Conservation (phyloP, 164 flowering plant genomes). For the Litsea cubeba region DNA sequence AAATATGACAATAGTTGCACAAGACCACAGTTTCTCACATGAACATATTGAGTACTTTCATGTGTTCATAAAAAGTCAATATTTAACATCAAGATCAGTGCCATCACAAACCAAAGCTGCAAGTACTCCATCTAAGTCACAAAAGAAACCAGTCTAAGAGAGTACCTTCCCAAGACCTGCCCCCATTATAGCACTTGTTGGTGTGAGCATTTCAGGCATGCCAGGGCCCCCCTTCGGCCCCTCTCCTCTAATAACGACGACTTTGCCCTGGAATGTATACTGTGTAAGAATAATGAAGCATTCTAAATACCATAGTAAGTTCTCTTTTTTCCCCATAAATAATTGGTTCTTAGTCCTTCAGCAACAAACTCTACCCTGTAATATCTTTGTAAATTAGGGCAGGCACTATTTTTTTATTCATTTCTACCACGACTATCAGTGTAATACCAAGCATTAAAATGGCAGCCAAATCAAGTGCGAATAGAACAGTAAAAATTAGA, state of each 20-base stretch:
- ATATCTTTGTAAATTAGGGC: background rate
- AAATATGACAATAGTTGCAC: too few relatives aligned
- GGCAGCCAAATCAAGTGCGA: too few relatives aligned
- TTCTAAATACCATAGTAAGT: background rate
- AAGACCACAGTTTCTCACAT: too few relatives aligned
- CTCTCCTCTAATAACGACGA: constrained; percentile 90
- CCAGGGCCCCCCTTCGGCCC: constrained; percentile 99
- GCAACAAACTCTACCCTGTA: background rate
- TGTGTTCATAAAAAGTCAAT: too few relatives aligned
- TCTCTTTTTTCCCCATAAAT: too few relatives aligned
- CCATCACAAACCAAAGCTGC: background rate
- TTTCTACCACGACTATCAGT: too few relatives aligned
- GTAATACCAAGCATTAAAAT: too few relatives aligned
- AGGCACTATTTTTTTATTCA: background rate
- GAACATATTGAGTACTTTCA: too few relatives aligned
- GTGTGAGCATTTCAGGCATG: constrained; percentile 99
- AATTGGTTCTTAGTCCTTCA: background rate
- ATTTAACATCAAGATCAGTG: background rate
- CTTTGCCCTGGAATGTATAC: constrained; percentile 64
- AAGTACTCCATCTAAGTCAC: background rate
- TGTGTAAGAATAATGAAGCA: background rate
- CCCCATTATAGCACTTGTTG: constrained; percentile 99
- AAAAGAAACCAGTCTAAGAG: background rate
- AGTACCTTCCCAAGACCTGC: constrained; percentile 99
- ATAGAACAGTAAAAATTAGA: too few relatives aligned